phyloP scores from a whole-genome alignment of 768 basidiomycete species.

The Nidularia pulvinata region DNA sequence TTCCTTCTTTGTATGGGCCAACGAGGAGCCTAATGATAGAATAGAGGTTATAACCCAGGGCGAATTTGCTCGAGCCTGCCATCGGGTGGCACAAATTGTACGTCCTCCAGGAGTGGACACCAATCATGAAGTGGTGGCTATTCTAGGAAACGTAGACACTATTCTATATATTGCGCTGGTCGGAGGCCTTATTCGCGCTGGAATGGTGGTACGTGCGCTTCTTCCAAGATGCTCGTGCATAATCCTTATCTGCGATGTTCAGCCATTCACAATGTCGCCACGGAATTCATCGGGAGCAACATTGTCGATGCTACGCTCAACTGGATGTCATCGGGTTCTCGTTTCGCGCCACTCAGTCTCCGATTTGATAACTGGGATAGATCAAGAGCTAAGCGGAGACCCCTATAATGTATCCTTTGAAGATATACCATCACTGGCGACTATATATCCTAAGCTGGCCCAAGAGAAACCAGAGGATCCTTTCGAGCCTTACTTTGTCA shows the following conservation, averaged over 20 bases:
- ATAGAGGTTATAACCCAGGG: conserved; percentile 21
- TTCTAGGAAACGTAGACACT: conserved; percentile 21
- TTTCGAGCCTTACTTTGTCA: conserved; percentile 9
- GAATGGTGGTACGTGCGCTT: conserved; percentile 16
- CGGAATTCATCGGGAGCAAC: conserved; percentile 22
- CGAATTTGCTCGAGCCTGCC: conserved; percentile 37
- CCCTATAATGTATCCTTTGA: conserved; percentile 6
- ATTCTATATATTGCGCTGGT: conserved; percentile 33
- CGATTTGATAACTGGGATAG: conserved; percentile 10
- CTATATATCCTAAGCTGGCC: conserved; percentile 27
- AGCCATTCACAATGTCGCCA: conserved; percentile 30
- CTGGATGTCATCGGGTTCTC: conserved; percentile 28
- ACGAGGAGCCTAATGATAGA: conserved; percentile 1
- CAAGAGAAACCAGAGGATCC: conserved; percentile 11
- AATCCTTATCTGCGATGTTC: neutral
- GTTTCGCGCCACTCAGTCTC: conserved; percentile 15
- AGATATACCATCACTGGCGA: conserved; percentile 10
- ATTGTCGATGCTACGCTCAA: conserved; percentile 21
- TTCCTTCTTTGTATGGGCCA: conserved; percentile 17
- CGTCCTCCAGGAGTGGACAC: conserved; percentile 17
- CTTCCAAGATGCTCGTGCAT: neutral
- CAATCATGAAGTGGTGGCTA: conserved; percentile 20
- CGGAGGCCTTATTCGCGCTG: conserved; percentile 24
- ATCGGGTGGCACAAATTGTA: conserved; percentile 30
- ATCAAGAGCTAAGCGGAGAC: conserved; percentile 8